Base-by-base conservation (phyloP, 2,329 filamentous ascomycete genomes). In the Neofusicoccum laricinum region DNA sequence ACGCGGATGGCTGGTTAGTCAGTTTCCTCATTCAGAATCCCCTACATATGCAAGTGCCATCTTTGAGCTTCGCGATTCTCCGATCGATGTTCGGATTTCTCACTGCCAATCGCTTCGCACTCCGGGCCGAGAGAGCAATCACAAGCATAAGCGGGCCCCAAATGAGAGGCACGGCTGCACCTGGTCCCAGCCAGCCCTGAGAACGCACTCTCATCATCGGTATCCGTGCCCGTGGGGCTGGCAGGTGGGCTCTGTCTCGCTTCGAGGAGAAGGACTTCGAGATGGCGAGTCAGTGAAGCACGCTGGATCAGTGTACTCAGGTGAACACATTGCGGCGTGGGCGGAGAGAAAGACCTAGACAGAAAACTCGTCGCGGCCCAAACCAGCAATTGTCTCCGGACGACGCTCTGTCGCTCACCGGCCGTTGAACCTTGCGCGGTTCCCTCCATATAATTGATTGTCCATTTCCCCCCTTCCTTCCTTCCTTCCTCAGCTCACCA, bases 41-140 rank as follows among this genome's bases (percentile, higher is more conserved):
- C 55, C 55, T 59, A 40, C 55, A 59, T 59, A 58, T 58, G 53
- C 53, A 58, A 58, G 53, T 45, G 38, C 51, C 51, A 41, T 41
- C 25, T 21, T n/a, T n/a, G 21, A 57, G 38, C 38, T 32, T 58
- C 38, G 21, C 17, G 38, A 58, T 30, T 30, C 40, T 45, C 25
- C 15, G 53, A 58, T 58, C 53, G 40, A 43, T 38, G 7, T 19
- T 25, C 53, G 40, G 38, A 32, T 45, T 34, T 45, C 53, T 45
- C 6, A 30, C 53, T 45, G n/a, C 11, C 21, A 15, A 43, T 43
- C 41, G 41, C 41, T 17, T 43, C 41, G 41, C 41, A 17, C 14
- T 14, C 21, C 40, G 53, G 53, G 7, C 53, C 21, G 53, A 58
- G 38, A n/a, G 53, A 55, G 17, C 49, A 58, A 43, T 45, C 25